Conservation (phyloP, 2,329 filamentous ascomycete species). For the Alternaria sp. region DNA sequence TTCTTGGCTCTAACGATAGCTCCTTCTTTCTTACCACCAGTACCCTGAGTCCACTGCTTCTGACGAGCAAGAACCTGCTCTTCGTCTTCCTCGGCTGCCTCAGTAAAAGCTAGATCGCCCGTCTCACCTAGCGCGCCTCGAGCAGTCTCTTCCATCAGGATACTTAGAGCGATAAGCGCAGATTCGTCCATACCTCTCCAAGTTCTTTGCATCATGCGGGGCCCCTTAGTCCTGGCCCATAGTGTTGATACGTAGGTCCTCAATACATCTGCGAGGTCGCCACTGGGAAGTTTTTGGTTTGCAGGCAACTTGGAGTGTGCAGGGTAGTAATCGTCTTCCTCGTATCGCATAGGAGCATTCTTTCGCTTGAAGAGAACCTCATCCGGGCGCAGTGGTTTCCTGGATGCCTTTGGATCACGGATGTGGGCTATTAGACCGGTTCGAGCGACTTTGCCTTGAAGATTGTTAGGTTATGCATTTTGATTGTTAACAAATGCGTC, state of each 20-base stretch:
- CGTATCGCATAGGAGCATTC: conserved; percentile 71
- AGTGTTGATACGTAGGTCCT: conserved; percentile 74
- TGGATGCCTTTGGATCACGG: conserved; percentile 45
- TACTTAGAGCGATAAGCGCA: conserved; percentile 76
- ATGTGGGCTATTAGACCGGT: conserved; percentile 56
- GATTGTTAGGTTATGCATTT: neutral
- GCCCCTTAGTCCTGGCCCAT: conserved; percentile 57
- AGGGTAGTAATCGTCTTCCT: conserved; percentile 76
- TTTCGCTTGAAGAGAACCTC: conserved; percentile 73
- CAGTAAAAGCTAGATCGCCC: conserved; percentile 76
- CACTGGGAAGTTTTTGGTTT: conserved; percentile 67
- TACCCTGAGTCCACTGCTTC: neutral
- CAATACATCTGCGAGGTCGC: conserved; percentile 73
- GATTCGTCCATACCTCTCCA: conserved; percentile 78
- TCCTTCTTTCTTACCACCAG: neutral
- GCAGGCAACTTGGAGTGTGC: conserved; percentile 66
- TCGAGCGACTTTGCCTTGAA: conserved; percentile 23
- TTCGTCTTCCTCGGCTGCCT: conserved; percentile 52
- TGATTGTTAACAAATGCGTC: neutral
- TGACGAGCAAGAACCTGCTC: neutral
- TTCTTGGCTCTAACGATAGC: neutral
- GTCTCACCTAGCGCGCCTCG: conserved; percentile 67
- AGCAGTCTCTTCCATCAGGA: conserved; percentile 76
- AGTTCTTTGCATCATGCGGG: conserved; percentile 38
- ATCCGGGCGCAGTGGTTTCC: conserved; percentile 67